phyloP scores from a whole-genome alignment of 2,329 filamentous ascomycete species.

The Parastagonospora avenae region DNA sequence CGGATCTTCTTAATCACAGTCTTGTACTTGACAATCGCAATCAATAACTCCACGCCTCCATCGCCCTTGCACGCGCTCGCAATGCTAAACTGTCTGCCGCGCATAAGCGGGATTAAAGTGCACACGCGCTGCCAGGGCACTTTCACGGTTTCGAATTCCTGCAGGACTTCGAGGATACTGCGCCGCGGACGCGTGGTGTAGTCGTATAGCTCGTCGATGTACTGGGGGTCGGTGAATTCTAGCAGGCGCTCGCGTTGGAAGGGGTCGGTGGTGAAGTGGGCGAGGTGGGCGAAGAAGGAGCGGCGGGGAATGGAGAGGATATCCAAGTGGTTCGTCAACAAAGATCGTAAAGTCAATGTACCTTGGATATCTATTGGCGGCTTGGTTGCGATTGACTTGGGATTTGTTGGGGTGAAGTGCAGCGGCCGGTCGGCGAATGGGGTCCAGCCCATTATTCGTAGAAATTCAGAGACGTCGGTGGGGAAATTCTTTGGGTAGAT shows the following conservation, averaged over 20 bases:
- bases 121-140: conserved; percentile 76
- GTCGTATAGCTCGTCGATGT: conserved; percentile 91
- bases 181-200: conserved; percentile 90
- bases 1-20: conserved; percentile 84
- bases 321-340: conserved; percentile 84
- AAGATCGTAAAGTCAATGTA: conserved; percentile 69
- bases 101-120: conserved; percentile 77
- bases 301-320: conserved; percentile 88
- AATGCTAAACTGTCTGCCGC: conserved; percentile 93
- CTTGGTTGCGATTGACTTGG: conserved; percentile 42
- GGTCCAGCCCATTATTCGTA: conserved; percentile 80
- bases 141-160: conserved; percentile 84
- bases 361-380: conserved; percentile 45
- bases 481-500: conserved; percentile 89
- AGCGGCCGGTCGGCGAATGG: conserved; percentile 72
- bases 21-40: conserved; percentile 89
- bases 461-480: conserved; percentile 76
- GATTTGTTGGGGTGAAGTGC: conserved; percentile 52
- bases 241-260: conserved; percentile 80
- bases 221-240: conserved; percentile 80
- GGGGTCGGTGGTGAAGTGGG: conserved; percentile 72
- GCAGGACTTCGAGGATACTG: conserved; percentile 88
- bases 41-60: conserved; percentile 69
- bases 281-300: conserved; percentile 79
- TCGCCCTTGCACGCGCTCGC: conserved; percentile 67